phyloP scores from a whole-genome alignment of 2,329 filamentous ascomycete genomes.

The Fusarium setosum region DNA sequence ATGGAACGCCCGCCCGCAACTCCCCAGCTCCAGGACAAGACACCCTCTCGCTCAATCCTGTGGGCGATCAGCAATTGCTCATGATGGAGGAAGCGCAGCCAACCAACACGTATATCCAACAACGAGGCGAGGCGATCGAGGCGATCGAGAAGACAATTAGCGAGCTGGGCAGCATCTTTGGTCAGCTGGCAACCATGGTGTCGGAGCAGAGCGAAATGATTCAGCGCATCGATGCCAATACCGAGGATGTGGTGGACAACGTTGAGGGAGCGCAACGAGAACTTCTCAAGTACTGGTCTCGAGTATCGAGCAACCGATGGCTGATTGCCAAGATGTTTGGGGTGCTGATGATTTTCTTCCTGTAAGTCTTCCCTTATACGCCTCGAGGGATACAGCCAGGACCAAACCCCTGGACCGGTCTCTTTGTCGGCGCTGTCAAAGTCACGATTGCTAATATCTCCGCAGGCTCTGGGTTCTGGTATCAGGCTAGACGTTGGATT shows the following conservation, averaged over 20 bases:
- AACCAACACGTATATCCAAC: constrained; percentile 89
- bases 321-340: constrained; percentile 84
- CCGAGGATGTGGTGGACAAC: constrained; percentile 97
- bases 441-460: constrained; percentile 16
- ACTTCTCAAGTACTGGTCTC: constrained; percentile 95
- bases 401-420: neutral
- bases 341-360: constrained; percentile 93
- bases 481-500: constrained; percentile 45
- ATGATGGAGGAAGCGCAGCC: constrained; percentile 92
- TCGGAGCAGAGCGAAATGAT: constrained; percentile 98
- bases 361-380: constrained; percentile 56
- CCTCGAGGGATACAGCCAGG: neutral
- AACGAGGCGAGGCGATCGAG: constrained; percentile 94
- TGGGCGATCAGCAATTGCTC: constrained; percentile 86
- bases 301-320: constrained; percentile 96
- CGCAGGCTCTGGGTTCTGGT: constrained; percentile 54
- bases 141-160: constrained; percentile 95
- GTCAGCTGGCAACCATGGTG: constrained; percentile 95
- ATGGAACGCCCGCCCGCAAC: constrained; percentile 79
- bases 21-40: constrained; percentile 77
- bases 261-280: constrained; percentile 97
- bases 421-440: neutral
- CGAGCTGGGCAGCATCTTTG: constrained; percentile 91
- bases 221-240: constrained; percentile 95
- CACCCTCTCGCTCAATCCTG: constrained; percentile 83